Evolutionary conservation across 2,329 filamentous ascomycete genomes (phyloP), one percentile per base, ranked within the genome.

Genomic region (Penicillium paneum): DNA sequence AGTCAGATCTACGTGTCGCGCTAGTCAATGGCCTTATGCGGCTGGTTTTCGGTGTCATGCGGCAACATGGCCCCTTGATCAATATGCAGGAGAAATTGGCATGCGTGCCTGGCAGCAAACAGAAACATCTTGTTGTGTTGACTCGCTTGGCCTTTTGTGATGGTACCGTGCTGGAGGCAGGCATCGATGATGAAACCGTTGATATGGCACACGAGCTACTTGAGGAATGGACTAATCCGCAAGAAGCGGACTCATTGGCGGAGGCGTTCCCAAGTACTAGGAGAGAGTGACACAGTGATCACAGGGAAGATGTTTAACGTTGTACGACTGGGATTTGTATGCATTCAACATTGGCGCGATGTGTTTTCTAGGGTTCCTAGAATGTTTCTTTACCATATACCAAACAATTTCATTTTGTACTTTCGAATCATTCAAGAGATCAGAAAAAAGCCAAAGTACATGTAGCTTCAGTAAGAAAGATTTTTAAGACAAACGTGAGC

Each of bases 141-240:
- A 91, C 90, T 0, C 78, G 93, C 39, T 76, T 97, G n/a, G 91
- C 90, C 0, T 97, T 96, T 70, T 87, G 85, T 6, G 90, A 96
- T 57, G 88, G 90, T 29, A 72, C 89, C 8, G 82, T 94, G 11
- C 79, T 95, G 28, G 91, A 97, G 72, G 78, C 80, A 1, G 87
- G 87, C 0, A 87, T 96, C 49, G 87, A 89, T 34, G 83, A 87
- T 28, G 89, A 90, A 59, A 90, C 91, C 1, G 83, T 88, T 1
- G 89, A 93, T 59, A 85, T 87, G 72, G 93, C 94, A 3, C 87
- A 93, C 63, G 85, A 89, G 66, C 78, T 99, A 58, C 73, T 97
- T 36, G 91, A 96, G 69, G 79, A 90, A 57, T 84, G 85, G 2
- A 83, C 96, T 21, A 94, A 89, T 49, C 88, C 91, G 0, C 89